These are phyloP conservation scores for Phyllosticta citrichinensis DNA, from an alignment of 2,329 filamentous ascomycete species.

Conservation along the genomic window DNA sequence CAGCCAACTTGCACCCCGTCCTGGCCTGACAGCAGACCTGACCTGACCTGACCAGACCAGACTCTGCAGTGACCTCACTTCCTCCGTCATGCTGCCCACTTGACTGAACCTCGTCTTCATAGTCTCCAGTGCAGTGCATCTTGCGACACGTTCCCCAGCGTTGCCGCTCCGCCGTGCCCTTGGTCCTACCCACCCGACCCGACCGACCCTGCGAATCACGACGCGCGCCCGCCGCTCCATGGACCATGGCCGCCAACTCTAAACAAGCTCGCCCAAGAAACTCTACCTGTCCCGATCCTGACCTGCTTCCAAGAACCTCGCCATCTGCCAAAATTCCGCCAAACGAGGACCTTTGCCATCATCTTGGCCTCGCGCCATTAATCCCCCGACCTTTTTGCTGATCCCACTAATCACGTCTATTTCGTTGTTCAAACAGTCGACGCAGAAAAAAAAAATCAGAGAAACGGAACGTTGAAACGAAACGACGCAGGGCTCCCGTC, in stretches of 20 bases:
- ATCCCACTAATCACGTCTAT: neutral
- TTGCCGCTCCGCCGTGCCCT: neutral
- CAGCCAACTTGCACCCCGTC: no score
- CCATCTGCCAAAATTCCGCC: no score
- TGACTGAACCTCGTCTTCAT: neutral
- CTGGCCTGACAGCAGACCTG: no score
- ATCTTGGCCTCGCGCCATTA: neutral
- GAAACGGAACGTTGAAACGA: neutral
- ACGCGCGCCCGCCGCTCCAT: no score
- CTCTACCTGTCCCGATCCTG: neutral
- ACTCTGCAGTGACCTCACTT: neutral
- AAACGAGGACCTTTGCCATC: neutral
- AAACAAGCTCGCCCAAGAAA: neutral
- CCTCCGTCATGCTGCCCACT: neutral
- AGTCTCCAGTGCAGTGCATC: neutral
- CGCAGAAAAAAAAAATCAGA: neutral
- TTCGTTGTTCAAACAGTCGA: no score
- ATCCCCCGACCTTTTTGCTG: neutral
- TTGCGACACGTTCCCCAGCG: neutral
- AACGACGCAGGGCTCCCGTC: neutral
- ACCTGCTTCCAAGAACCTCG: no score
- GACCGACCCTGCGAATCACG: neutral
- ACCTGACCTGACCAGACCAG: no score
- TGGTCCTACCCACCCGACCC: neutral
- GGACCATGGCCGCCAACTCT: no score